Evolutionary conservation across 225 moss, liverwort and hornwort species (phyloP), one percentile per base, ranked within the genome.

Genomic region (Pleurozium schreberi): DNA sequence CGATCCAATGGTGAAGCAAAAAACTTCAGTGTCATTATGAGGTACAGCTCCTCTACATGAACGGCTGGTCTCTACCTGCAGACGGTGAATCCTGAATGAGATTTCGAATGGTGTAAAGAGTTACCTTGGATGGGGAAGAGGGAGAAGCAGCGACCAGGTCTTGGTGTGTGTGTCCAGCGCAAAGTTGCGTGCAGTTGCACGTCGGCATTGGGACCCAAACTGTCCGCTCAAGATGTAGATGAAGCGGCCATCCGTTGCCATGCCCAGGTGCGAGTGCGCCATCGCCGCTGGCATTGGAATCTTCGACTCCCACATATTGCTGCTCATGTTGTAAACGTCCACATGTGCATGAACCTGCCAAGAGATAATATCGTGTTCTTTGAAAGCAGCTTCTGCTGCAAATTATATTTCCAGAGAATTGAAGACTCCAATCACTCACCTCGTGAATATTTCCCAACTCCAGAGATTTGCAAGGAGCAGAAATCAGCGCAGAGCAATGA

Each of bases 241-340:
- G 80, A 90, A 95, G 71, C 92, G 91, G 60, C 91, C 92, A 80
- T 95, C 92, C 3, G 95, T 89, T 2, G 93, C 92, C 92, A 95
- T 84, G 70, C 93, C 95, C 22, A 95, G 68, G 69, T 95, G 95
- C 12, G 95, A 95, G 81, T 95, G 92, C 16, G 95, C 93, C 95
- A 93, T 95, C 33, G 80, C 81, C 45, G 53, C 43, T 6, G 95
- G 95, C 89, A 93, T 95, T 42, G 86, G 82, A 82, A 93, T 87
- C 33, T 89, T 89, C 43, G 88, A 50, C 73, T 87, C 90, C 95
- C 95, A 95, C 19, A 75, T 42, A 62, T 95, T 49, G 82, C 83
- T 92, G 73, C 86, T 91, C 65, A 95, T 50, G 70, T 95, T 93
- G 91, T 91, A 95, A 36, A 93, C 89, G 86, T 95, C 95, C 75